Evolutionary conservation across 225 moss, liverwort and hornwort species (phyloP).

Genomic region (Climacium dendroides): DNA sequence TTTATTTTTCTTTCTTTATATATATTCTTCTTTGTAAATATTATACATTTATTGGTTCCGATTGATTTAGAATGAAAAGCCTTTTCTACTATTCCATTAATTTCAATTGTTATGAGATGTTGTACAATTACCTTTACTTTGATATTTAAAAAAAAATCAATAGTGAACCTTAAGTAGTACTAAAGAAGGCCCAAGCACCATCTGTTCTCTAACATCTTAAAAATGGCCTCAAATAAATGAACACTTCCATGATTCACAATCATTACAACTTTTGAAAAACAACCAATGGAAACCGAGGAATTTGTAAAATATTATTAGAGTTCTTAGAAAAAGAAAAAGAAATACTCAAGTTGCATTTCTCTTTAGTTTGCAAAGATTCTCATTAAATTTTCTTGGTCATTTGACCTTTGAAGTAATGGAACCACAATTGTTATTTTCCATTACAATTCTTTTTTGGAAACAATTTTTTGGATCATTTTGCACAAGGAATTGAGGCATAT

Average conservation of each 20-base stretch:
- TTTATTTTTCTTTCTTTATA: not conserved
- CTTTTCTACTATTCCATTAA: not conserved
- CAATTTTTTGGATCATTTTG: not conserved
- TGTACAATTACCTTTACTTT: not conserved
- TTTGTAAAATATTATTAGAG: too few species aligned
- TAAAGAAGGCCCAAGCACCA: not conserved
- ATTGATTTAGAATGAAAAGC: not conserved
- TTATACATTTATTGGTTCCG: not conserved
- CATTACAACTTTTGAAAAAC: not conserved
- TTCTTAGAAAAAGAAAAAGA: rapidly evolving
- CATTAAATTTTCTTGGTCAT: not conserved
- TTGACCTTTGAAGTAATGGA: not conserved
- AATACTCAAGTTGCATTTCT: not conserved
- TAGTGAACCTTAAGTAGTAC: not conserved
- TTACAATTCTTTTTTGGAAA: not conserved
- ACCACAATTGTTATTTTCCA: rapidly evolving
- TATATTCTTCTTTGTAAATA: not conserved
- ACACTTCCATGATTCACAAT: not conserved
- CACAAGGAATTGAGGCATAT: not conserved
- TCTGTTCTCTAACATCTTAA: not conserved
- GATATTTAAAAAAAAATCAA: too few species aligned
- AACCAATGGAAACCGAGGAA: too few species aligned
- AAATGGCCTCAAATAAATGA: not conserved
- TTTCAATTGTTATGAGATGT: not conserved
- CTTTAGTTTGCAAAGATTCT: not conserved